Conservation (phyloP, 2,329 filamentous ascomycete genomes). For the Fusarium camptoceras region DNA sequence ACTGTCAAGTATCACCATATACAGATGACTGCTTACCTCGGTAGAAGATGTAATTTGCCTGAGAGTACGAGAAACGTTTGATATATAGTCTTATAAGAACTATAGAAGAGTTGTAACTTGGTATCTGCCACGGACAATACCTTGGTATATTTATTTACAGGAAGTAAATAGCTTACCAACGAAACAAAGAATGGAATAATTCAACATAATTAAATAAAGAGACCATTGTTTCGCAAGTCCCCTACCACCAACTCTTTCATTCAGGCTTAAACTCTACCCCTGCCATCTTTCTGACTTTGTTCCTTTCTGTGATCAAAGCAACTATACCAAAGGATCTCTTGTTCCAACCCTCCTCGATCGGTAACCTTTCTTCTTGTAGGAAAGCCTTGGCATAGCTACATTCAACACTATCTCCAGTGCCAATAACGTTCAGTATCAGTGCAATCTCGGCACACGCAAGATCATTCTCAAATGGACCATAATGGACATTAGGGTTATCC, state of each 20-base stretch:
- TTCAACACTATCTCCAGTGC: constrained; percentile 24
- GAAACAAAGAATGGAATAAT: background rate
- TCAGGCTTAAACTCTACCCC: constrained; percentile 19
- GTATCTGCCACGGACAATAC: background rate
- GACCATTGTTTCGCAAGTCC: background rate
- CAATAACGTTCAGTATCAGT: constrained; percentile 38
- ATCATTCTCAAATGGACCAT: constrained; percentile 31
- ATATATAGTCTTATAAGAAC: background rate
- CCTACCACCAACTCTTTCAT: background rate
- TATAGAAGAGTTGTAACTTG: background rate
- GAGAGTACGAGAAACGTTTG: background rate
- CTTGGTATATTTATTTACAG: background rate
- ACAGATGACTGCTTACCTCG: background rate
- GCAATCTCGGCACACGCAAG: constrained; percentile 41
- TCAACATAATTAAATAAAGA: background rate
- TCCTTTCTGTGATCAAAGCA: constrained; percentile 13
- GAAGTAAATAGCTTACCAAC: background rate
- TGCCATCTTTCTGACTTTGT: constrained; percentile 25
- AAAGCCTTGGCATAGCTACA: constrained; percentile 35
- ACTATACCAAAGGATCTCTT: constrained; percentile 27
- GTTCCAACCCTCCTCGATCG: constrained; percentile 37
- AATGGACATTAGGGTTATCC: constrained; percentile 32
- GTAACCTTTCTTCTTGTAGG: constrained; percentile 35
- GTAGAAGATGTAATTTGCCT: background rate
- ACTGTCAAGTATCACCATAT: background rate